Conservation (phyloP, 192 early-diverging fungal genomes). For the Linderina pennispora region DNA sequence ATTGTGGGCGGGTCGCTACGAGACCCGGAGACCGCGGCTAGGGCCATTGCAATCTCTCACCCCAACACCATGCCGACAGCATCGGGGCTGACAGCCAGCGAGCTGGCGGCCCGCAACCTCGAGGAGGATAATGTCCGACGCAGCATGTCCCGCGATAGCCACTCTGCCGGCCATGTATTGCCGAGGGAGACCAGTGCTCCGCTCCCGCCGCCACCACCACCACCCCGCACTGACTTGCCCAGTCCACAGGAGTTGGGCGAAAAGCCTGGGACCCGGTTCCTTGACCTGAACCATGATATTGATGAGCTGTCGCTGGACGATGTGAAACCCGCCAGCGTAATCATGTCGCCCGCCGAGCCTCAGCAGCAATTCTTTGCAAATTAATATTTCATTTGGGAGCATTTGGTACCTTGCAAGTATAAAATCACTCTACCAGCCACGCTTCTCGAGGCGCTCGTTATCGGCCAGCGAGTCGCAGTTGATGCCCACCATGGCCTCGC, state of each 20-base stretch:
- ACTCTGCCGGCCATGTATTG: too few relatives aligned
- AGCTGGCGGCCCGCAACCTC: conserved; percentile 11
- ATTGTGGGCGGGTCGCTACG: conserved; percentile 26
- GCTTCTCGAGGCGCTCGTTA: conserved; percentile 42
- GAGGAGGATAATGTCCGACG: conserved; percentile 17
- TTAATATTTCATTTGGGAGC: not conserved
- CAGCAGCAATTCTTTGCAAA: not conserved
- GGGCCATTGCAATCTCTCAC: conserved; percentile 2
- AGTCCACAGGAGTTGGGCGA: not conserved
- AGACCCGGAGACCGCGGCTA: conserved; percentile 10
- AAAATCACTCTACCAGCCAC: conserved; percentile 11
- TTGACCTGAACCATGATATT: too few relatives aligned
- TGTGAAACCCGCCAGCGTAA: too few relatives aligned
- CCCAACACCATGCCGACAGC: conserved; percentile 19
- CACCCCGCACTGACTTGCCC: not conserved
- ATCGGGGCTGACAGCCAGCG: conserved; percentile 13
- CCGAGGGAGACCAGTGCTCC: too few relatives aligned
- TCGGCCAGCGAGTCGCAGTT: conserved; percentile 51
- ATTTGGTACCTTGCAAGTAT: not conserved
- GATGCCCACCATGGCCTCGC: conserved; percentile 97
- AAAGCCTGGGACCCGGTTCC: too few relatives aligned
- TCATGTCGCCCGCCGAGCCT: too few relatives aligned
- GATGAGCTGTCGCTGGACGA: too few relatives aligned
- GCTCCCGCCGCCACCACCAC: too few relatives aligned
- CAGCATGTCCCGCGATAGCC: too few relatives aligned